A percentile compares a stretch with the other conserved stretches of the same genome.
Evolutionary conservation across 495 filamentous ascomycete genomes (phyloP).

Genomic region (Thermothielavioides terrestris): DNA sequence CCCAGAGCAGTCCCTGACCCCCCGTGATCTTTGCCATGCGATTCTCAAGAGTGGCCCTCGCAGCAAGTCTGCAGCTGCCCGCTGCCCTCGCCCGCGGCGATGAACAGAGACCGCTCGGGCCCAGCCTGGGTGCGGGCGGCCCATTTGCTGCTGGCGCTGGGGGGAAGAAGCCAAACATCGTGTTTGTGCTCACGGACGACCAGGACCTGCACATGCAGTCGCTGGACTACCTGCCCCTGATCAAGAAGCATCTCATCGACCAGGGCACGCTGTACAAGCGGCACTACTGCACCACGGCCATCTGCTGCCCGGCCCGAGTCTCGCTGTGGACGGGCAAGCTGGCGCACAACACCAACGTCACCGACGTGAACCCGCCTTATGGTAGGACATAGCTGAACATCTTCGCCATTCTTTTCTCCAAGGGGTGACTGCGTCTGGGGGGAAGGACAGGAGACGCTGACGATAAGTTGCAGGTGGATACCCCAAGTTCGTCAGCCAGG

Average conservation of each 20-base stretch:
- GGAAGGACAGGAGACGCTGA: too few species aligned
- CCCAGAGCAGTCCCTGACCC: not conserved
- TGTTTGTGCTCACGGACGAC: slow-evolving; percentile 60
- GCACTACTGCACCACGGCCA: slow-evolving; percentile 54
- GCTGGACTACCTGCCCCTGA: slow-evolving; percentile 48
- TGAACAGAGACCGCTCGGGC: slow-evolving; percentile 1
- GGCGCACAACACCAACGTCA: slow-evolving; percentile 70
- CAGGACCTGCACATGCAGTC: slow-evolving; percentile 56
- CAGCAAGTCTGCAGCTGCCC: slow-evolving; percentile 14
- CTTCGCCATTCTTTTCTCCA: too few species aligned
- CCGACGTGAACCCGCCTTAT: slow-evolving; percentile 55
- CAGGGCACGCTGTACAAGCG: slow-evolving; percentile 47
- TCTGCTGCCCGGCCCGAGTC: slow-evolving; percentile 58
- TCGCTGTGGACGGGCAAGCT: slow-evolving; percentile 57
- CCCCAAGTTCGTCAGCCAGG: slow-evolving; percentile 58
- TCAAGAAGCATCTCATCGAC: slow-evolving; percentile 44
- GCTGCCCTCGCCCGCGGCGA: not conserved
- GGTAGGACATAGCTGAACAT: slow-evolving; percentile 36
- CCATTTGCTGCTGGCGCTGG: not conserved
- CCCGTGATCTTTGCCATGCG: slow-evolving; percentile 6
- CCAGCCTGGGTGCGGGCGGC: slow-evolving; percentile 4
- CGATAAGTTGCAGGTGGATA: slow-evolving; percentile 46
- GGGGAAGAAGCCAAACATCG: slow-evolving; percentile 42
- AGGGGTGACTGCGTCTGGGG: too few species aligned
- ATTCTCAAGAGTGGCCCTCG: slow-evolving; percentile 8